These are phyloP conservation scores for Didymella pomorum DNA, from an alignment of 2,329 filamentous ascomycete genomes.

Conservation along the genomic window DNA sequence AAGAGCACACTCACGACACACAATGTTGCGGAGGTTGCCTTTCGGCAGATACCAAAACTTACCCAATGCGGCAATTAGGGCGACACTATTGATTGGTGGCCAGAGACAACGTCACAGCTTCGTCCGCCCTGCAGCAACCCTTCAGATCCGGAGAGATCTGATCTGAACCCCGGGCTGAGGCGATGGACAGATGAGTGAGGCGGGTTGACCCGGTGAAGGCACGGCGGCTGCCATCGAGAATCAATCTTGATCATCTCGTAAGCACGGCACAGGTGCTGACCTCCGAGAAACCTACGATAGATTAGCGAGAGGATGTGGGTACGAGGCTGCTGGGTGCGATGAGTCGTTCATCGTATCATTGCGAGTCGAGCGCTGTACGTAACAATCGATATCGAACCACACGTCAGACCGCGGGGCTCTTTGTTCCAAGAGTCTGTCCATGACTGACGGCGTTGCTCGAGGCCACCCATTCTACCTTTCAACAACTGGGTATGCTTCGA, in stretches of 20 bases:
- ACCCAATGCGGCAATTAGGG: constrained; percentile 12
- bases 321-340: not conserved
- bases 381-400: not conserved
- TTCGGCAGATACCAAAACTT: constrained; percentile 2
- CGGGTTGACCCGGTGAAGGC: not conserved
- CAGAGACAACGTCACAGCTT: constrained; percentile 6
- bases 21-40: not conserved
- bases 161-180: not conserved
- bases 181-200: not conserved
- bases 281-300: not conserved
- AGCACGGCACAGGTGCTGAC: not conserved
- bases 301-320: not conserved
- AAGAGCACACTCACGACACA: not conserved
- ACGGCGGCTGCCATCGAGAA: not conserved
- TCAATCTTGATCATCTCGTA: not conserved
- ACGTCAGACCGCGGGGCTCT: not conserved
- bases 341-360: not conserved
- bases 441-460: not conserved
- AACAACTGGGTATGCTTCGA: not conserved
- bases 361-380: not conserved
- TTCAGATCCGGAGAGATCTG: not conserved
- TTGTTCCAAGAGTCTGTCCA: not conserved
- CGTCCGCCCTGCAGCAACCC: not conserved
- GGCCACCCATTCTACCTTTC: not conserved
- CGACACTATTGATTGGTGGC: constrained; percentile 5